A percentile compares a stretch with the other conserved stretches of the same genome.
Conservation (phyloP, 768 basidiomycete species). For the Amanita rubescens region DNA sequence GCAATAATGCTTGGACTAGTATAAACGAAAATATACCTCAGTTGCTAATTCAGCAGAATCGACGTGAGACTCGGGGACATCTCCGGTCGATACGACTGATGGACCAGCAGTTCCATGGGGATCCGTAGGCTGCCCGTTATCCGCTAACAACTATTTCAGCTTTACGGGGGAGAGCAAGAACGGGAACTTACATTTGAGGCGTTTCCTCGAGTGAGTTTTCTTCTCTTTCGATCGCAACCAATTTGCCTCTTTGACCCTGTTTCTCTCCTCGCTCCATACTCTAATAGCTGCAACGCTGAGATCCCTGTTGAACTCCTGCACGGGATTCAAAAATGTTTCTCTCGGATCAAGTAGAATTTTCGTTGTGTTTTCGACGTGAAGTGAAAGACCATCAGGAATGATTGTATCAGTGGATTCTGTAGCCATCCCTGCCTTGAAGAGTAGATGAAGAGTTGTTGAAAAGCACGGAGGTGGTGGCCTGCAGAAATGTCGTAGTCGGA, state of each 20-base stretch:
- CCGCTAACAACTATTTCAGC: background rate
- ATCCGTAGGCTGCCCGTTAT: conserved; percentile 3
- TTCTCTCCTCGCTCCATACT: conserved; percentile 74
- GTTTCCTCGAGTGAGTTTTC: conserved; percentile 27
- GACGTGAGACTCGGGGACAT: background rate
- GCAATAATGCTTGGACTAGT: background rate
- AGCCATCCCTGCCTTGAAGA: conserved; percentile 14
- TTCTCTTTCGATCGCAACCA: conserved; percentile 50
- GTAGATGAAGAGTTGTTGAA: background rate
- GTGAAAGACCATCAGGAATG: conserved; percentile 66
- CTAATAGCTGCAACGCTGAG: conserved; percentile 85
- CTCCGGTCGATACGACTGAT: background rate
- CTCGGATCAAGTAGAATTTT: conserved; percentile 75
- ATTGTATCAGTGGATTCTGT: conserved; percentile 20
- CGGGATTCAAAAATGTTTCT: conserved; percentile 92
- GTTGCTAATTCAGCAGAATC: background rate
- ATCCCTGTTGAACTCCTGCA: conserved; percentile 98
- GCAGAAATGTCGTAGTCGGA: background rate
- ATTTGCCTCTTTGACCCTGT: conserved; percentile 52
- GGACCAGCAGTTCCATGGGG: background rate
- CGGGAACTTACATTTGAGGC: conserved; percentile 35
- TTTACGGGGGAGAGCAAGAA: background rate
- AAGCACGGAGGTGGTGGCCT: background rate
- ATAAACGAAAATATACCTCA: background rate
- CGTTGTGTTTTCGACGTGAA: conserved; percentile 78